Evolutionary conservation across 1,139 yeast genomes (phyloP), one percentile per base, ranked within the genome.

Genomic region (Candida smagusa): DNA sequence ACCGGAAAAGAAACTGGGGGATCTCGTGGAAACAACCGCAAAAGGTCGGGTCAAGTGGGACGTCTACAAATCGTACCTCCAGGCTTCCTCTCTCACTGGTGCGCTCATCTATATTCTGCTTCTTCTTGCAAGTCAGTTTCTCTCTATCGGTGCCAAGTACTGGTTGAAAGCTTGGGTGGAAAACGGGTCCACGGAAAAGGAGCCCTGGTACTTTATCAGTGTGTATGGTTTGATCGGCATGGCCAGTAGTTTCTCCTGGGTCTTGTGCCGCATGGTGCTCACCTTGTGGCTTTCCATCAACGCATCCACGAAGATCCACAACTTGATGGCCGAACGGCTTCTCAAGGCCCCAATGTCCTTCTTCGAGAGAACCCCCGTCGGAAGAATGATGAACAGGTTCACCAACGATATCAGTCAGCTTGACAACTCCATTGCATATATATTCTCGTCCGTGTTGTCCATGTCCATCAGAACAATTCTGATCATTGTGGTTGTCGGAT

Each of bases 81-180:
- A 43, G 30, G 63, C 64, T 3, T 58, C 63, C 34, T 56, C 62
- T 1, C 30, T 51, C 7, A 31, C 45, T 1, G 64, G 63, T 6
- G 48, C 47, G 16, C 19, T 45, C 2, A 27, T 46, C 2, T 55
- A 54, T 46, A 30, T 48, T 7, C 7, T 41, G 7, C 31, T 46
- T 5, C 36, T 47, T 21, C 35, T 54, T 0, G 11, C 45, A 5
- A 41, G 54, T 6, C 44, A 53, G 2, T 34, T 45, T 4, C 46
- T 51, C 4, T 47, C 58, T 0, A 52, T 59, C 9, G 49, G 49
- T 2, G 77, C 77, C 32, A 75, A 71, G 45, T 77, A 75, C 49
- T 78, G 83, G 82, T 61, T 79, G 43, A 79, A 79, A 51, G 61
- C 68, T 38, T 79, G 84, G 84, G 72, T 84, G 1, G 84, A 79